Evolutionary conservation across 2,329 filamentous ascomycete genomes (phyloP).

Genomic region (Epichloe festucae): DNA sequence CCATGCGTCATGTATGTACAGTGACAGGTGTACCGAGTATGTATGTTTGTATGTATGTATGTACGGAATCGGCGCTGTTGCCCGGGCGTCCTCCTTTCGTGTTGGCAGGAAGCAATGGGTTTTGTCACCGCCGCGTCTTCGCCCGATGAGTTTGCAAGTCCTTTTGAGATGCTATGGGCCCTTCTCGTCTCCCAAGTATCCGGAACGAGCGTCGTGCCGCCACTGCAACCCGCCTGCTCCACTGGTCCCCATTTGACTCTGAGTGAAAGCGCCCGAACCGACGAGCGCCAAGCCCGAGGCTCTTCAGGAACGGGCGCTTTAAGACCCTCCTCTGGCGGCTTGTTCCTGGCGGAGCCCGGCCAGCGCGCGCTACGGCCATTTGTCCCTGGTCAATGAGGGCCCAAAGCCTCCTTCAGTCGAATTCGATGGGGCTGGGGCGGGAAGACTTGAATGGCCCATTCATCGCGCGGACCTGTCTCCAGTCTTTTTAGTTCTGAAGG

Average conservation of each 20-base stretch:
- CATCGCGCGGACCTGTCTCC: no score
- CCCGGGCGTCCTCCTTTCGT: not conserved
- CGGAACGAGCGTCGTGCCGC: not conserved
- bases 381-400: no score
- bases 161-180: not conserved
- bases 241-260: not conserved
- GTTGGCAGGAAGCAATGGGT: not conserved
- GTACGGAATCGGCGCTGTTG: no score
- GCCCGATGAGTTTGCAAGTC: not conserved
- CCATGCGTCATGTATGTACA: no score
- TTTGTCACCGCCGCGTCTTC: not conserved
- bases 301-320: slow-evolving; percentile 2
- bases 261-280: not conserved
- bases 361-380: no score
- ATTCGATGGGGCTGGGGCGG: no score
- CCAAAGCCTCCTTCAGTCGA: no score
- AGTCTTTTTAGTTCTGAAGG: not conserved
- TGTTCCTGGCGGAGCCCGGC: no score
- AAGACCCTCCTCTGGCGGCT: not conserved
- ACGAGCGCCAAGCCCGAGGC: not conserved
- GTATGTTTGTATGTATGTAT: no score
- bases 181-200: not conserved
- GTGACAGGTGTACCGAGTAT: not conserved
- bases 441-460: not conserved
- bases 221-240: not conserved